Evolutionary conservation across 257 asterid species (phyloP).

Genomic region (Solanum chilense): DNA sequence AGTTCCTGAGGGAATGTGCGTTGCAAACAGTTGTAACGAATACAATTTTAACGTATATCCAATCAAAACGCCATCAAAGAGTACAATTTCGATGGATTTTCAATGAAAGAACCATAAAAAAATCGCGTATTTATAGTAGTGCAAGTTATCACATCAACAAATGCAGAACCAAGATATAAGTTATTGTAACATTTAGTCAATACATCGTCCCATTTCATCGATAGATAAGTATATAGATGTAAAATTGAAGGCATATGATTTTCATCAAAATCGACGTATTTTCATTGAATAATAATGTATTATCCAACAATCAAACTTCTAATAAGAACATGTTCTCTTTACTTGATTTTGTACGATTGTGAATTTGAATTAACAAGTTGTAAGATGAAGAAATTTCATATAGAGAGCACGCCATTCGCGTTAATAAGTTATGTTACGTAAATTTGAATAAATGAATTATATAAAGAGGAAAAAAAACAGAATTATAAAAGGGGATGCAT

Average conservation of each 20-base stretch:
- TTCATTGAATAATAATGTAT: neutral
- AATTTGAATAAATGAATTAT: neutral
- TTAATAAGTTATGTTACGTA: neutral
- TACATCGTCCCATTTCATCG: neutral
- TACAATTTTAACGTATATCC: too few relatives aligned
- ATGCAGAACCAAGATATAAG: neutral
- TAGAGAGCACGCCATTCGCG: neutral
- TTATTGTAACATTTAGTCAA: neutral
- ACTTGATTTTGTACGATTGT: neutral
- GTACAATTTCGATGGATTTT: neutral
- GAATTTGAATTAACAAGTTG: neutral
- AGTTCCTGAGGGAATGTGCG: neutral
- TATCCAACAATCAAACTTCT: neutral
- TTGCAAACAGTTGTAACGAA: neutral
- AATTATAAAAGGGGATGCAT: neutral
- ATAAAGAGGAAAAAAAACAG: too few relatives aligned
- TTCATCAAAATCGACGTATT: neutral
- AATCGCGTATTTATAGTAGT: neutral
- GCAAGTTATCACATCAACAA: neutral
- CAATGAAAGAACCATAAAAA: neutral
- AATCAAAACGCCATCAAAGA: too few relatives aligned
- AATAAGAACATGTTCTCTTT: neutral
- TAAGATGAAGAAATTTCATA: neutral
- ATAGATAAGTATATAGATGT: slow-evolving; percentile 8
- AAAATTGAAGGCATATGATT: neutral